These are phyloP conservation scores for Candida taoyuanica DNA, from an alignment of 805 yeast species.

Conservation along the genomic window DNA sequence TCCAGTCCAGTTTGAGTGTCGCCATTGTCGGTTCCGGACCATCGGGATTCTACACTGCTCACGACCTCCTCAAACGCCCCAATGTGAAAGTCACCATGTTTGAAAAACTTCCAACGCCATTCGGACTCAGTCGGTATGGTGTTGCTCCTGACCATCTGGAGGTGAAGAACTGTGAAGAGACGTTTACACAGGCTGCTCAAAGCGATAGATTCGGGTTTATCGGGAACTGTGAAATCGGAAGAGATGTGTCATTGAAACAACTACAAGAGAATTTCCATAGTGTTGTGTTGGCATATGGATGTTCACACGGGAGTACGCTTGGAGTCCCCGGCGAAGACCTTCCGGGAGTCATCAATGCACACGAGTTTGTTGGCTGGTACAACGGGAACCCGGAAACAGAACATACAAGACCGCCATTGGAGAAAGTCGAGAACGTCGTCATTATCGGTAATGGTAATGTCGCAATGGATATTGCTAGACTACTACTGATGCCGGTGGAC, in stretches of 20 bases:
- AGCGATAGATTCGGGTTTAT: conserved; percentile 45
- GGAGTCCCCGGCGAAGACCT: conserved; percentile 51
- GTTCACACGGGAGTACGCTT: conserved; percentile 50
- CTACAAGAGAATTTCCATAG: conserved; percentile 60
- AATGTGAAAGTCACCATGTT: conserved; percentile 56
- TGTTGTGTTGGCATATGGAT: conserved; percentile 80
- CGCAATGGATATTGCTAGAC: conserved; percentile 84
- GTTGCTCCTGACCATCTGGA: conserved; percentile 99
- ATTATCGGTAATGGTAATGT: conserved; percentile 98
- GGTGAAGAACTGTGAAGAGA: conserved; percentile 74
- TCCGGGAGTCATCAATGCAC: conserved; percentile 70
- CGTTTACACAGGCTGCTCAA: conserved; percentile 47
- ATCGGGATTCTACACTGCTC: conserved; percentile 89
- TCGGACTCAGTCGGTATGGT: conserved; percentile 86
- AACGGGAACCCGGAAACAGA: conserved; percentile 74
- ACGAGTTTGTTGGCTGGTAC: conserved; percentile 93
- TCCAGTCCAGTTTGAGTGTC: conserved; percentile 16
- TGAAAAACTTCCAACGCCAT: conserved; percentile 86
- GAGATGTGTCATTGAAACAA: conserved; percentile 46
- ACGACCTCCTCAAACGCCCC: conserved; percentile 54
- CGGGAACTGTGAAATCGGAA: conserved; percentile 72
- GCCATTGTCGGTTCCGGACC: conserved; percentile 91
- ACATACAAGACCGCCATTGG: conserved; percentile 50
- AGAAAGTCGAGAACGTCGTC: conserved; percentile 56
- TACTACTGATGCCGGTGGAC: conserved; percentile 55